Conservation (phyloP, 306 rosid genomes). For the Lathyrus aphaca region DNA sequence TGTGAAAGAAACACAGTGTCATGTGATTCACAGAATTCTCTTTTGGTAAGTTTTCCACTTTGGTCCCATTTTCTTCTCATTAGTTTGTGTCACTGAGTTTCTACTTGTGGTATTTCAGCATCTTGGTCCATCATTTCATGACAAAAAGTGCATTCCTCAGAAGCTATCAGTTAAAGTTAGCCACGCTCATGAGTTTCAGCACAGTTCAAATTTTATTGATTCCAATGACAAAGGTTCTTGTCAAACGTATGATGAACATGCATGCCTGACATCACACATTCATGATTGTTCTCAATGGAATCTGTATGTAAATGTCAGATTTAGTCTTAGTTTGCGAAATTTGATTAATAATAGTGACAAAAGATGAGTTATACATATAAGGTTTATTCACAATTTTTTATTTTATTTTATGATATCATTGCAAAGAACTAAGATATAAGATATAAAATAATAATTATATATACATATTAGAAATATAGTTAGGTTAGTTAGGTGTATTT, state of each 20-base stretch:
- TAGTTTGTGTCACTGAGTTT: slow-evolving; percentile 36
- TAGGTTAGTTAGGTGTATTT: too few relatives aligned
- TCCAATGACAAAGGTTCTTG: slow-evolving; percentile 41
- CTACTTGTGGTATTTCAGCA: slow-evolving; percentile 43
- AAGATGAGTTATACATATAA: background rate
- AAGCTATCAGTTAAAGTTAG: slow-evolving; percentile 24
- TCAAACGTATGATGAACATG: slow-evolving; percentile 35
- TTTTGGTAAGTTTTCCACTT: slow-evolving; percentile 32
- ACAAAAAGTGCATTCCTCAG: slow-evolving; percentile 39
- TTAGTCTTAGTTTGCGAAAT: background rate
- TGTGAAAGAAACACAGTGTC: slow-evolving; percentile 41
- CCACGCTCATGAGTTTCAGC: slow-evolving; percentile 54
- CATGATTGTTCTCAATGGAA: background rate
- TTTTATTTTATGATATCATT: too few relatives aligned
- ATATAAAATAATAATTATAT: too few relatives aligned
- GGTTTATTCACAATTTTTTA: too few relatives aligned
- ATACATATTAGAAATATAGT: too few relatives aligned
- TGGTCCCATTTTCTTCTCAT: slow-evolving; percentile 34
- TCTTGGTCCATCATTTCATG: slow-evolving; percentile 48
- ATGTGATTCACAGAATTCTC: slow-evolving; percentile 47
- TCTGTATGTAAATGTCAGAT: background rate
- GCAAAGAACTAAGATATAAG: too few relatives aligned
- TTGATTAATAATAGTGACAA: background rate
- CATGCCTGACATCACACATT: slow-evolving; percentile 21
- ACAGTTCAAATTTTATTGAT: slow-evolving; percentile 34